Conservation (phyloP, 805 yeast genomes). For the Wickerhamiella lipophila region DNA sequence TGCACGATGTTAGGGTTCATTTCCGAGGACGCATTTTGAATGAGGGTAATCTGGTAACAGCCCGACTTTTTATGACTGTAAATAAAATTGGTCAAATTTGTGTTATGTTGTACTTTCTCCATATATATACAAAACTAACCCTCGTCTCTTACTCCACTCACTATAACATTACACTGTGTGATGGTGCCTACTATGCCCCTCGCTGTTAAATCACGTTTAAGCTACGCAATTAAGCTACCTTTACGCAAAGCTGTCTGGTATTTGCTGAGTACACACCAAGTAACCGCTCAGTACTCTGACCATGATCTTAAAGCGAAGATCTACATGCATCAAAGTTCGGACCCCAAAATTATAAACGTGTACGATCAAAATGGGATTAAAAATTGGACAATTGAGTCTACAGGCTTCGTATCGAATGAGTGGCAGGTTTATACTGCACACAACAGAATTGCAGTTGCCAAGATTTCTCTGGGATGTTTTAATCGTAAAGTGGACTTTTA, state of each 20-base stretch:
- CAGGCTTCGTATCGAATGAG: conserved; percentile 35
- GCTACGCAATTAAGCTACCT: not conserved
- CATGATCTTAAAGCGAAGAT: conserved; percentile 14
- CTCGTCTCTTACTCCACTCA: not conserved
- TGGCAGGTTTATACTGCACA: conserved; percentile 42
- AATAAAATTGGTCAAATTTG: not conserved
- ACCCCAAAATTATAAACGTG: conserved; percentile 37
- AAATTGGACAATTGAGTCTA: conserved; percentile 41
- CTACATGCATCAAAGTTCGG: conserved; percentile 37
- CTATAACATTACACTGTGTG: not conserved
- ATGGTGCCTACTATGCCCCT: not conserved
- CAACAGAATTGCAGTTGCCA: conserved; percentile 37
- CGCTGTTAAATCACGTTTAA: not conserved
- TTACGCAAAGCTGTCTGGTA: not conserved
- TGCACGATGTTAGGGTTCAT: not conserved
- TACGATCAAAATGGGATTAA: conserved; percentile 37
- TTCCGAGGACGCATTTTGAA: too few relatives aligned
- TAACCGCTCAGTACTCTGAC: not conserved
- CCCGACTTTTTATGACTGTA: not conserved
- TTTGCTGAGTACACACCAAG: not conserved
- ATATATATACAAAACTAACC: not conserved
- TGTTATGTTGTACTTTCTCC: not conserved
- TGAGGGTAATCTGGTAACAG: not conserved
- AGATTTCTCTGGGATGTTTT: conserved; percentile 34
- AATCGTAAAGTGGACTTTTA: conserved; percentile 23